Base-by-base conservation (phyloP, 202 grass and related monocot genomes). In the Carex arenaria region DNA sequence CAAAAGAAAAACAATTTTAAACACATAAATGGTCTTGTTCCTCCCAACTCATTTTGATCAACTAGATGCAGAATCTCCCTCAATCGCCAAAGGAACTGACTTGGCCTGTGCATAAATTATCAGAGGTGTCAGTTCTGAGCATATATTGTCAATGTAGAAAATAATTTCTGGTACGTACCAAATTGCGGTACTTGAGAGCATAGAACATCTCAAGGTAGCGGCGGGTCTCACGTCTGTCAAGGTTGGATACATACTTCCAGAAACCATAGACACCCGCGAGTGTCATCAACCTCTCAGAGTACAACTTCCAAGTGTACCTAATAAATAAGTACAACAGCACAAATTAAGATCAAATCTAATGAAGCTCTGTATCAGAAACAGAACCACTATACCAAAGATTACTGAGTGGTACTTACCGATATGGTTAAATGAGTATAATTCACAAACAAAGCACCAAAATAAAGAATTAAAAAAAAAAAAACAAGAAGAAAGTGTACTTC, bases 161-260 rank as follows among this genome's bases (percentile, higher is more conserved):
- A 57, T 0, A 49, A 38, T 19, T 9, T 38, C 10, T 45, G 15
- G 17, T 20, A 23, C 67, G 34, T 86, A 91, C 92, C 96, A 99
- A 87, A 63, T 89, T 89, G 84, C 96, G 96, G 84, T 88, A 99
- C 70, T 99, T 99, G 81, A 99, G 96, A 36, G 96, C 96, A 62
- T 99, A 99, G 82, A 99, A 87, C 93, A 99, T 99, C 93, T 99
- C 96, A 0, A 99, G 88, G 93, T 99, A 99, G 53, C 96, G 91
- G 43, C 93, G 88, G 63, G 96, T 99, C 84, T 99, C 96, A 0
- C 96, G 93, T 88, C 96, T 89, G 55, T 99, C 96, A 0, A 99
- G 93, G 91, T 99, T 99, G 20, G 96, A 99, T 52, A 99, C 96
- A 11, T 99, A 99, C 86, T 99, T 99, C 96, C 96, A 99, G 88